These are phyloP conservation scores for Selenicereus undatus DNA, from an alignment of 148 eudicot species.

Conservation along the genomic window DNA sequence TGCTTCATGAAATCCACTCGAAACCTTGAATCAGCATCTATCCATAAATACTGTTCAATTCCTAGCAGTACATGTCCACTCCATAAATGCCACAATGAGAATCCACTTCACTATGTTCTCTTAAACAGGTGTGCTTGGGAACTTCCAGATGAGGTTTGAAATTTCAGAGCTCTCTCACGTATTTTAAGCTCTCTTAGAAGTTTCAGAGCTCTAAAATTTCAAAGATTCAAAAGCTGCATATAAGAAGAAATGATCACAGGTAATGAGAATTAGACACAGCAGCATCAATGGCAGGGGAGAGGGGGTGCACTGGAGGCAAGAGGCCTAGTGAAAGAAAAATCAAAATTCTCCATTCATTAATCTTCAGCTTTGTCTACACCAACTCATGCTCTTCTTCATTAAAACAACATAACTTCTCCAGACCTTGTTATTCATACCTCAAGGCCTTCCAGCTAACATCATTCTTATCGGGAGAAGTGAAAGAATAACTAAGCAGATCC, in stretches of 20 bases:
- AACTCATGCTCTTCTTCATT: not conserved
- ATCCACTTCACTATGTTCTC: not conserved
- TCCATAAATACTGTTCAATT: not conserved
- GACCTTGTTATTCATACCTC: constrained; percentile 14
- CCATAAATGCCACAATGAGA: not conserved
- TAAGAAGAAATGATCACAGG: not conserved
- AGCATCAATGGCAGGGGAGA: not conserved
- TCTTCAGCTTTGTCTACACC: constrained; percentile 19
- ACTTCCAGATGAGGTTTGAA: too few relatives aligned
- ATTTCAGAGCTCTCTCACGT: too few relatives aligned
- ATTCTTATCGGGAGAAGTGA: not conserved
- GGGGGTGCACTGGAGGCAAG: not conserved
- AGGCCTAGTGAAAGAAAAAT: constrained; percentile 4
- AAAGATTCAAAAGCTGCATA: not conserved
- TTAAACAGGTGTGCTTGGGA: not conserved
- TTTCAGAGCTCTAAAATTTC: not conserved
- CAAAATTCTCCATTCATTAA: constrained; percentile 23
- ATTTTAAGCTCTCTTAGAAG: too few relatives aligned
- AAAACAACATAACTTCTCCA: not conserved
- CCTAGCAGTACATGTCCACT: not conserved
- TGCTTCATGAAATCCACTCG: not conserved
- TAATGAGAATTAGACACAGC: not conserved
- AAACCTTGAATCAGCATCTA: not conserved
- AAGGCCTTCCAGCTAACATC: not conserved
- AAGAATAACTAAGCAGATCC: constrained; percentile 37